Conservation (phyloP, 2,329 filamentous ascomycete genomes). For the Calonectria crousiana region DNA sequence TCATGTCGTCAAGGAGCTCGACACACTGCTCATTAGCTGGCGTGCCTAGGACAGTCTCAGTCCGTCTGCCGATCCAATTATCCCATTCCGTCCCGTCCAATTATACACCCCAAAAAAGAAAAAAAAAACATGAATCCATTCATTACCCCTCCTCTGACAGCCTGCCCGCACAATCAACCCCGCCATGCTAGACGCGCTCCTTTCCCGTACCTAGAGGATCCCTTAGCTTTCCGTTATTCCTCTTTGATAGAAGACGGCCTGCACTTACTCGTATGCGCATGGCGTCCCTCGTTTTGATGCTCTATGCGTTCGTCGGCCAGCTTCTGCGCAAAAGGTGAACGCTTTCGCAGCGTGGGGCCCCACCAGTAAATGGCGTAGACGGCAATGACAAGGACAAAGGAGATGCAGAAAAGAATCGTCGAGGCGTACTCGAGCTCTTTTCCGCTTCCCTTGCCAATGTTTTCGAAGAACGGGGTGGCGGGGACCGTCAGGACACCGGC, state of each 20-base stretch:
- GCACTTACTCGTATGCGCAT: not conserved
- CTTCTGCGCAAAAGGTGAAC: constrained; percentile 74
- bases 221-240: not conserved
- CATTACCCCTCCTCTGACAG: not conserved
- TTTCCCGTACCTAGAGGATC: not conserved
- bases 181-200: not conserved
- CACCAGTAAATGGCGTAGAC: constrained; percentile 77
- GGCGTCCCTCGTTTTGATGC: constrained; percentile 29
- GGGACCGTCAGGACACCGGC: constrained; percentile 79
- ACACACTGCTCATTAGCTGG: not conserved
- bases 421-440: constrained; percentile 70
- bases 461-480: constrained; percentile 72
- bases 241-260: not conserved
- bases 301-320: constrained; percentile 60
- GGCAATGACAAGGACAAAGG: constrained; percentile 70
- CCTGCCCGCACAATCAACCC: not conserved
- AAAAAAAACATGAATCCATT: not conserved
- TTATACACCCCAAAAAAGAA: not conserved
- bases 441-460: constrained; percentile 62
- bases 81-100: not conserved
- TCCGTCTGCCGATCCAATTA: not conserved
- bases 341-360: constrained; percentile 69
- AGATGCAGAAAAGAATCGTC: constrained; percentile 74
- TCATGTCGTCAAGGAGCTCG: not conserved
- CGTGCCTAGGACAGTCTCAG: not conserved